These are phyloP conservation scores for Aspergillus pseudotamarii DNA, from an alignment of 2,329 filamentous ascomycete genomes.

Conservation along the genomic window DNA sequence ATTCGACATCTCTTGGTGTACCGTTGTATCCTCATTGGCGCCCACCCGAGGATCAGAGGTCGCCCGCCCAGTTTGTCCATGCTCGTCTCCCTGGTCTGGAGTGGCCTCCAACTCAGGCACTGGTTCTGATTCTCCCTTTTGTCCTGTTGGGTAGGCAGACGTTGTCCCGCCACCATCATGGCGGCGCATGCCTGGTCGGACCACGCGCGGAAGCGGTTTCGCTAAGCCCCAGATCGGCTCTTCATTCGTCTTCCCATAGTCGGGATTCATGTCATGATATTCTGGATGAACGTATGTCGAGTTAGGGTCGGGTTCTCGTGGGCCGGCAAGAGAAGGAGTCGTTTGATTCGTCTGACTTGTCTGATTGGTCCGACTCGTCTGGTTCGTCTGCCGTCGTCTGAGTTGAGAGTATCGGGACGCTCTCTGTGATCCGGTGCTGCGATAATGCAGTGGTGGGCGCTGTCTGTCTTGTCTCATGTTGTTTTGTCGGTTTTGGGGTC, in stretches of 20 bases:
- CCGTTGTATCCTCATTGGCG: background rate
- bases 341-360: background rate
- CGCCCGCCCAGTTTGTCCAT: background rate
- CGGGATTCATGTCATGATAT: conserved; percentile 47
- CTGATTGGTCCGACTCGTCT: background rate
- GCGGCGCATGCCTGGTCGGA: conserved; percentile 51
- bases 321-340: background rate
- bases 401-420: background rate
- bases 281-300: conserved; percentile 17
- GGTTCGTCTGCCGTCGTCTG: background rate
- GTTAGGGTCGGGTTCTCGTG: background rate
- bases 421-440: background rate
- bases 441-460: background rate
- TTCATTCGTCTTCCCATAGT: conserved; percentile 52
- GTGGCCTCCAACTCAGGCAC: background rate
- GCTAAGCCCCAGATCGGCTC: conserved; percentile 54
- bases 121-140: conserved; percentile 12
- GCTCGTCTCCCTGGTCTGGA: background rate
- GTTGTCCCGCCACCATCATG: conserved; percentile 14
- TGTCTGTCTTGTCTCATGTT: background rate
- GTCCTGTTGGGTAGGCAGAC: background rate
- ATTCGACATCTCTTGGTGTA: background rate
- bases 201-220: conserved; percentile 54
- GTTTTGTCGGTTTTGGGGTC: background rate
- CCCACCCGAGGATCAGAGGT: background rate